Evolutionary conservation across 202 grass and related monocot genomes (phyloP).

Genomic region (Eragrostis tef): DNA sequence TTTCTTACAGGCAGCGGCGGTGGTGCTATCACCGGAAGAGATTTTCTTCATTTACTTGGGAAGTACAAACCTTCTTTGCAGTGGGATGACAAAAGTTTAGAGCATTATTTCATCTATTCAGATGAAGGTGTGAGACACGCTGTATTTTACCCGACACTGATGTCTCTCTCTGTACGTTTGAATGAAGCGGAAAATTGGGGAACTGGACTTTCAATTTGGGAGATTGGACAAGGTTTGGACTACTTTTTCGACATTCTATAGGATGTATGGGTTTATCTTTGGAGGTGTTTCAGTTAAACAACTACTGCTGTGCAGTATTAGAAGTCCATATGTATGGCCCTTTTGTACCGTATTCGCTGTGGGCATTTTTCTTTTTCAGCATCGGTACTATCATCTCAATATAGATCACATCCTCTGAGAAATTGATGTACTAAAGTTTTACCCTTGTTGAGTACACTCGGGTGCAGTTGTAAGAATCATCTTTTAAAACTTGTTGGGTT

Average conservation of each 20-base stretch:
- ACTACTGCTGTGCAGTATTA: conserved; percentile 26
- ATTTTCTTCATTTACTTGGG: conserved; percentile 72
- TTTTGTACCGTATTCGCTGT: conserved; percentile 1
- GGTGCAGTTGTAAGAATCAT: conserved; percentile 24
- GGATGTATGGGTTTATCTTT: conserved; percentile 27
- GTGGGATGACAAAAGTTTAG: conserved; percentile 81
- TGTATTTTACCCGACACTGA: conserved; percentile 81
- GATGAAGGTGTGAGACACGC: conserved; percentile 68
- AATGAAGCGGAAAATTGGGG: conserved; percentile 73
- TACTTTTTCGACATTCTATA: conserved; percentile 90
- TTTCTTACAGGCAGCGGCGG: conserved; percentile 59
- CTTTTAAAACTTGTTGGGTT: conserved; percentile 18
- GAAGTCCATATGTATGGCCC: neutral
- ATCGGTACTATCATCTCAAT: conserved; percentile 33
- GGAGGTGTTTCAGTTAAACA: conserved; percentile 15
- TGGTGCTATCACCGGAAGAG: conserved; percentile 69
- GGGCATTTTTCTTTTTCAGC: conserved; percentile 32
- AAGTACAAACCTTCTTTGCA: conserved; percentile 75
- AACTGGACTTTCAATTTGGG: conserved; percentile 82
- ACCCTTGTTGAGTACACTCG: neutral
- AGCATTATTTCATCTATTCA: conserved; percentile 82
- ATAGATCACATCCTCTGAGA: conserved; percentile 15
- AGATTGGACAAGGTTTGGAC: conserved; percentile 92
- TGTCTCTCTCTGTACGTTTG: conserved; percentile 76
- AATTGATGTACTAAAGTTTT: conserved; percentile 34